These are phyloP conservation scores for Ligustrum vulgare DNA, from an alignment of 257 asterid species.

Conservation along the genomic window DNA sequence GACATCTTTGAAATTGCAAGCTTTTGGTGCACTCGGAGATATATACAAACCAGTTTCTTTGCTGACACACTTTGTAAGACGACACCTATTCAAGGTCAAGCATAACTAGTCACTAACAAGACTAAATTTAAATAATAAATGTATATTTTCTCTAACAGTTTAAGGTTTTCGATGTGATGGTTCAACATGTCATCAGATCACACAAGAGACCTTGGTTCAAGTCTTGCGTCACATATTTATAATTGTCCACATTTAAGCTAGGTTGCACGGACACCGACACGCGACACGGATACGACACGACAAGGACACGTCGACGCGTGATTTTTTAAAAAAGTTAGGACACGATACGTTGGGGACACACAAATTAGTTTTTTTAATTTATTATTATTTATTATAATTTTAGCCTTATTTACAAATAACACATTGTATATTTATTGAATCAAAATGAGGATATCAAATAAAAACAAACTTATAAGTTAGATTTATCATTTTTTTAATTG, in stretches of 20 bases:
- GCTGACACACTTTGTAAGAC: slow-evolving; percentile 7
- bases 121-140: neutral
- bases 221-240: neutral
- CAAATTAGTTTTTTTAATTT: too few species aligned
- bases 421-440: too few species aligned
- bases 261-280: too few species aligned
- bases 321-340: too few species aligned
- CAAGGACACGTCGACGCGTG: too few species aligned
- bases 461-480: too few species aligned
- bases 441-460: too few species aligned
- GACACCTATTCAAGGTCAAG: slow-evolving; percentile 21
- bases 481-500: too few species aligned
- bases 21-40: slow-evolving; percentile 20
- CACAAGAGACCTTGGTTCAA: neutral
- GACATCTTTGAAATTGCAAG: slow-evolving; percentile 40
- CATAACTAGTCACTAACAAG: neutral
- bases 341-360: too few species aligned
- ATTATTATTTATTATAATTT: too few species aligned
- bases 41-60: neutral
- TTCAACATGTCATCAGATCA: neutral
- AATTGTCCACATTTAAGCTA: neutral
- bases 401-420: too few species aligned
- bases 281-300: too few species aligned
- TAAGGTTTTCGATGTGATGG: neutral
- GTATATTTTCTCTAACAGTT: neutral